phyloP scores from a whole-genome alignment of 306 rosid species.

The Begonia peltatifolia region DNA sequence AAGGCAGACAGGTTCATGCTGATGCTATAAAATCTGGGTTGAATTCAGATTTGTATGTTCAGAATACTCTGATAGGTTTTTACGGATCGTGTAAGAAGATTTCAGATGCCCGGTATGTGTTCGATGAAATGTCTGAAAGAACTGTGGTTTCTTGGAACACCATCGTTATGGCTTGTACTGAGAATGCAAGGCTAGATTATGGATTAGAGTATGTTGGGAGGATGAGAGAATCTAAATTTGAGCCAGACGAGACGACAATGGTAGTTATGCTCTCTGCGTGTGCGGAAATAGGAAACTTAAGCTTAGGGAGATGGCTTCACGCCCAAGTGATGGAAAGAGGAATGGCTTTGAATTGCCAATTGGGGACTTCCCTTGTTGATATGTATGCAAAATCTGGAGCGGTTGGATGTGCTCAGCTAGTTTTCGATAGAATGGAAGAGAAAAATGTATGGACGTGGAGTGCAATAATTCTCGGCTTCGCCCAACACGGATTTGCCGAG shows the following conservation, averaged over 20 bases:
- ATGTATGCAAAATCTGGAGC: constrained; percentile 84
- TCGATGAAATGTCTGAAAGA: constrained; percentile 58
- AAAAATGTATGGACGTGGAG: constrained; percentile 93
- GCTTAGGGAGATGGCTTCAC: constrained; percentile 70
- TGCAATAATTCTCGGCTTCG: constrained; percentile 81
- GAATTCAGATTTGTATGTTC: constrained; percentile 55
- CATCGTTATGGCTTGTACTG: constrained; percentile 55
- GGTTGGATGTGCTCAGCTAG: constrained; percentile 36
- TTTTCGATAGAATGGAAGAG: constrained; percentile 38
- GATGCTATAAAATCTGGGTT: constrained; percentile 48
- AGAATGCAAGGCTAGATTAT: constrained; percentile 32
- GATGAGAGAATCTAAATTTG: constrained; percentile 57
- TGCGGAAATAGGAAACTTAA: constrained; percentile 71
- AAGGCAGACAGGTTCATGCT: constrained; percentile 58
- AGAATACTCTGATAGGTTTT: constrained; percentile 44
- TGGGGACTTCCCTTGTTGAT: constrained; percentile 79
- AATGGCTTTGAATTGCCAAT: constrained; percentile 38
- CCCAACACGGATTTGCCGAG: constrained; percentile 69
- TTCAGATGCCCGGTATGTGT: constrained; percentile 27
- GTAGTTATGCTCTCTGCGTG: constrained; percentile 52
- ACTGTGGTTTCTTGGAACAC: constrained; percentile 79
- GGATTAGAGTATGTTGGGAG: constrained; percentile 40
- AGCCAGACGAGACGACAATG: constrained; percentile 75
- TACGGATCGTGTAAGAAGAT: constrained; percentile 62
- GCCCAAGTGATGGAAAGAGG: constrained; percentile 45